These are phyloP conservation scores for Phlebiopsis gigantea DNA, from an alignment of 768 basidiomycete genomes.

Conservation along the genomic window DNA sequence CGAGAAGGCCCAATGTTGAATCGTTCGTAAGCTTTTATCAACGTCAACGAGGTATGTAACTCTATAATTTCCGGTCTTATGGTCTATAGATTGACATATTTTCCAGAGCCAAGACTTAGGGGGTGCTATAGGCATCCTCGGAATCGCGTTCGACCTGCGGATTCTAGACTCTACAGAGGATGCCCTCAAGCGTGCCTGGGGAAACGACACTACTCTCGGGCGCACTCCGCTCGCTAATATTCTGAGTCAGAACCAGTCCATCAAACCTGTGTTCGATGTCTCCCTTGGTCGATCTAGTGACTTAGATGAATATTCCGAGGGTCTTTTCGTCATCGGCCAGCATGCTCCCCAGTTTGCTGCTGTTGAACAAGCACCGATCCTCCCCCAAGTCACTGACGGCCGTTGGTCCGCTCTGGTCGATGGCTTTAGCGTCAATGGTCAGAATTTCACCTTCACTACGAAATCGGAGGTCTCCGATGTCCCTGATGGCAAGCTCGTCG, in stretches of 20 bases:
- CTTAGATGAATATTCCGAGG: slow-evolving; percentile 14
- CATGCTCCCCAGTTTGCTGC: slow-evolving; percentile 14
- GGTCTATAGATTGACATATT: background rate
- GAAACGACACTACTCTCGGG: slow-evolving; percentile 13
- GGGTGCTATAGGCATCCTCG: slow-evolving; percentile 40
- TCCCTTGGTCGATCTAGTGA: slow-evolving; percentile 17
- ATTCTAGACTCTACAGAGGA: background rate
- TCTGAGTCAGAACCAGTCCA: slow-evolving; percentile 16
- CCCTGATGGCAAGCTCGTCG: slow-evolving; percentile 18
- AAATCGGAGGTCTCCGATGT: slow-evolving; percentile 11
- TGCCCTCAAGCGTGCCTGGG: slow-evolving; percentile 1
- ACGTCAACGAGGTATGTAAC: background rate
- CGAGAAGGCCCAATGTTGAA: background rate
- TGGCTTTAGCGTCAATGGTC: slow-evolving; percentile 43
- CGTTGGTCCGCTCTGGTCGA: slow-evolving; percentile 33
- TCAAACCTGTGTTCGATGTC: slow-evolving; percentile 19
- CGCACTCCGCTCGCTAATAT: slow-evolving; percentile 18
- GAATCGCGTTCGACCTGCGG: background rate
- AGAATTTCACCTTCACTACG: slow-evolving; percentile 40
- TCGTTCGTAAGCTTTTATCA: background rate
- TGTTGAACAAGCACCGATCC: slow-evolving; percentile 15
- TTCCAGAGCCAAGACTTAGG: background rate
- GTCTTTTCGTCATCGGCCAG: slow-evolving; percentile 20
- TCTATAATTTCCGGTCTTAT: background rate
- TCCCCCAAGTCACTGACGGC: slow-evolving; percentile 44